A percentile compares a stretch with the other conserved stretches of the same genome.
phyloP scores from a whole-genome alignment of 164 flowering plant species.

The Umbilicus rupestris region DNA sequence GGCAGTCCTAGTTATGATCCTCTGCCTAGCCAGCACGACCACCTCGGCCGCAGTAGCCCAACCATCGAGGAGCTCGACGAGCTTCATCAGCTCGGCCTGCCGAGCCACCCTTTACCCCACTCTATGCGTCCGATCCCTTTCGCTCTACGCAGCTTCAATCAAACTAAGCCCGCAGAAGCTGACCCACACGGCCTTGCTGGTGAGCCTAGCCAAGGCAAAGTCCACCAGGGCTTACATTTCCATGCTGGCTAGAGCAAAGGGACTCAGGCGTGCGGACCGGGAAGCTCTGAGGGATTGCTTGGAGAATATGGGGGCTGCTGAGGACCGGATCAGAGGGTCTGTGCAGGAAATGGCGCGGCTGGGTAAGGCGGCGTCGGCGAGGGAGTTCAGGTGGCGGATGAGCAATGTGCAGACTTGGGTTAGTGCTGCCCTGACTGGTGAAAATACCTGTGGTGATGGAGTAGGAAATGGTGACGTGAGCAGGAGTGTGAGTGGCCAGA shows the following conservation, averaged over 20 bases:
- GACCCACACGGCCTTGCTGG: slow-evolving; percentile 3
- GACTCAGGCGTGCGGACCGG: slow-evolving; percentile 14
- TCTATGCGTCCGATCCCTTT: neutral
- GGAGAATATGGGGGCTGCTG: slow-evolving; percentile 25
- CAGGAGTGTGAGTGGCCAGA: slow-evolving; percentile 16
- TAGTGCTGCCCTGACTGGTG: slow-evolving; percentile 44
- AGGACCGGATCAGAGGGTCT: slow-evolving; percentile 23
- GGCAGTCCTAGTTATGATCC: neutral
- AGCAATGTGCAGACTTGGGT: slow-evolving; percentile 31
- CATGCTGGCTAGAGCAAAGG: neutral
- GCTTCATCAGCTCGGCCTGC: neutral
- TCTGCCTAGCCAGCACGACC: neutral
- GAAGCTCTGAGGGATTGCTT: slow-evolving; percentile 28
- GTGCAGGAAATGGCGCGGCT: slow-evolving; percentile 14
- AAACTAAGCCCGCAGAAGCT: neutral
- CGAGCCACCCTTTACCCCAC: neutral
- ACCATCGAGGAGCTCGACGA: neutral
- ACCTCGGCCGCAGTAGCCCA: neutral
- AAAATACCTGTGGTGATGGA: slow-evolving; percentile 41
- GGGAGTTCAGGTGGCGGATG: slow-evolving; percentile 13
- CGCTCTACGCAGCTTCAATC: neutral
- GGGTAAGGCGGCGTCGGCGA: slow-evolving; percentile 2
- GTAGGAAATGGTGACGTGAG: slow-evolving; percentile 17
- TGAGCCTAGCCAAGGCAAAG: neutral
- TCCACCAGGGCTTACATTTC: neutral